Evolutionary conservation across 495 filamentous ascomycete genomes (phyloP).

Genomic region (Annulohypoxylon bovei): DNA sequence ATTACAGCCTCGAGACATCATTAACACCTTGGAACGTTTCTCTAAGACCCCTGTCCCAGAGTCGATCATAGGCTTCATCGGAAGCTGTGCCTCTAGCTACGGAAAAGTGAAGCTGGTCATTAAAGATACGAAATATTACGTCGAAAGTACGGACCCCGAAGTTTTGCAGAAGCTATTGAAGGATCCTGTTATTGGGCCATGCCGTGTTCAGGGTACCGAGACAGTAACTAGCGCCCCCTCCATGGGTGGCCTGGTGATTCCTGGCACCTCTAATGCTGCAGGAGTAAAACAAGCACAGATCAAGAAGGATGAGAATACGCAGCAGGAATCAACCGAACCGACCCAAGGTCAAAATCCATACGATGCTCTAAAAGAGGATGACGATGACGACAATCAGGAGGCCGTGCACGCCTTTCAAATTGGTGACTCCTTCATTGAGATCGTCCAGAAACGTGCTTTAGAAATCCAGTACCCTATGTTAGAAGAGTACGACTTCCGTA

Average conservation of each 20-base stretch:
- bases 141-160: constrained; percentile 87
- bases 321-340: constrained; percentile 48
- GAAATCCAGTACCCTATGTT: constrained; percentile 86
- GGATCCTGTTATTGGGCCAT: constrained; percentile 57
- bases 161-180: constrained; percentile 86
- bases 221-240: constrained; percentile 86
- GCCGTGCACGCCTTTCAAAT: constrained; percentile 98
- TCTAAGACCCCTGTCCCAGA: constrained; percentile 86
- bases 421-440: constrained; percentile 76
- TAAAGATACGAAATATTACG: constrained; percentile 91
- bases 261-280: constrained; percentile 92
- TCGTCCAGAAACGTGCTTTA: constrained; percentile 88
- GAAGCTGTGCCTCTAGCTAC: constrained; percentile 85
- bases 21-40: constrained; percentile 83
- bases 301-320: constrained; percentile 50
- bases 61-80: constrained; percentile 81
- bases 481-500: constrained; percentile 98
- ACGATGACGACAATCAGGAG: constrained; percentile 89
- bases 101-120: constrained; percentile 96
- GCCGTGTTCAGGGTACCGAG: constrained; percentile 62
- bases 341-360: constrained; percentile 51
- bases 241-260: constrained; percentile 90
- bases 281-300: constrained; percentile 74
- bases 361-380: constrained; percentile 77
- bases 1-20: constrained; percentile 86